A percentile compares a stretch with the other conserved stretches of the same genome.
Conservation (phyloP, 306 rosid species). For the Vigna reflexopilosa region DNA sequence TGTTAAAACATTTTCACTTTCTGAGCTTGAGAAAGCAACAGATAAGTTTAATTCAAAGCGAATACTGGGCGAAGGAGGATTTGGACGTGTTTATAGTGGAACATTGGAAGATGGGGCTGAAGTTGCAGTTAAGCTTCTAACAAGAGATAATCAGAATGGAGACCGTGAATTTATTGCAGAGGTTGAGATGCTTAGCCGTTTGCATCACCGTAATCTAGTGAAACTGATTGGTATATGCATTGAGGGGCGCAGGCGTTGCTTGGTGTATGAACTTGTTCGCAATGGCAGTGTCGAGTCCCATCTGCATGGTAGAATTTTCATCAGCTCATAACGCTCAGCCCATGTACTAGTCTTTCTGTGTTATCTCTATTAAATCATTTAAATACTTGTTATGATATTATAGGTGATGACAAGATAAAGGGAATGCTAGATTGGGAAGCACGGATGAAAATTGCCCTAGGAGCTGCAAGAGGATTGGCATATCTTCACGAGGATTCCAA, state of each 20-base stretch:
- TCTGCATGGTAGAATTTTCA: slow-evolving; percentile 75
- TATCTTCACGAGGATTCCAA: slow-evolving; percentile 98
- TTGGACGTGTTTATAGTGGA: slow-evolving; percentile 90
- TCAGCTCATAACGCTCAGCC: slow-evolving; percentile 26
- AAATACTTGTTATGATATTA: slow-evolving; percentile 43
- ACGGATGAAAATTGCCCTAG: slow-evolving; percentile 90
- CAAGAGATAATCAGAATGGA: slow-evolving; percentile 83
- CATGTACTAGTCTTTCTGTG: slow-evolving; percentile 14
- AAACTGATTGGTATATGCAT: slow-evolving; percentile 93
- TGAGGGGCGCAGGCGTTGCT: slow-evolving; percentile 83
- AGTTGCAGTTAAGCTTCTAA: slow-evolving; percentile 91
- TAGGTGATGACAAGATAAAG: slow-evolving; percentile 79
- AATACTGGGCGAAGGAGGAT: slow-evolving; percentile 95
- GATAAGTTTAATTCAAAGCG: slow-evolving; percentile 79
- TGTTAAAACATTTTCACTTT: slow-evolving; percentile 75
- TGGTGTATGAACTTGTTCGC: slow-evolving; percentile 89
- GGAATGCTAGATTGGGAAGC: slow-evolving; percentile 97
- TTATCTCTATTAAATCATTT: slow-evolving; percentile 37
- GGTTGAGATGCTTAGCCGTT: slow-evolving; percentile 96
- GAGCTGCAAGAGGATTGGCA: slow-evolving; percentile 98
- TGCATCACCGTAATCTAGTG: slow-evolving; percentile 96
- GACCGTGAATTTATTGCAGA: slow-evolving; percentile 97
- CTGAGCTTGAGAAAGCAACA: slow-evolving; percentile 91
- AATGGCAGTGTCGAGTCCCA: slow-evolving; percentile 99
- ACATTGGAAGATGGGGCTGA: slow-evolving; percentile 82